Evolutionary conservation across 768 basidiomycete species (phyloP), one percentile per base, ranked within the genome.

Genomic region (Rhodotorula babjevae): DNA sequence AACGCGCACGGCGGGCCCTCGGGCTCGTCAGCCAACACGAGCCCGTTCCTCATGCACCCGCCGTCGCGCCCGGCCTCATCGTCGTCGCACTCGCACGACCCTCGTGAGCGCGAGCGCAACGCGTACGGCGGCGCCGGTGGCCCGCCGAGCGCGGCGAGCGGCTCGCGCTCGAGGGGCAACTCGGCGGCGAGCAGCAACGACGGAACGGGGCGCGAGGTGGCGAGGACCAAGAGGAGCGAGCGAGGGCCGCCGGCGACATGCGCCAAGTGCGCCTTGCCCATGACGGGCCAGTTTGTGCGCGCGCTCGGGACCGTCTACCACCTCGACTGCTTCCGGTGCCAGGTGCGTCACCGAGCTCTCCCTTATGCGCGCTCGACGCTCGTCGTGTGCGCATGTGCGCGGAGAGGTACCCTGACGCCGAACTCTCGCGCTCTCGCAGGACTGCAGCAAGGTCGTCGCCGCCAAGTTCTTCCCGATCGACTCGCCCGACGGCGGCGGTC

Each of bases 381-480:
- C 46, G 3, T 3, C 23, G 31, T 33, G 4, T 14, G n/a, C 18
- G 2, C 29, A 21, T 16, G 55, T 36, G 19, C 9, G 19, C 10
- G 9, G 11, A 12, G 33, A 14, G 16, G 61, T 19, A 6, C 59
- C 25, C 59, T 59, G 23, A n/a, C 49, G 21, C 63, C 3, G 19
- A 29, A 16, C 29, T 6, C n/a, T 36, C 6, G 46, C 14, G 47
- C 27, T 61, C 71, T 29, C 1, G 16, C 79, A 97, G 95, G 96
- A 99, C 80, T 99, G 96, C 79, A 90, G 91, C 77, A 89, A 90
- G 78, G 90, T 97, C 60, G 96, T 99, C 56, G 96, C 96, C 42
- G 90, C 91, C 72, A 99, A 98, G 81, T 99, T 99, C 84, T 99
- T 99, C 82, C 95, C 96, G 29, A 91, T 98, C 78, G 95, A 98